These are phyloP conservation scores for Megacollybia marginata DNA, from an alignment of 768 basidiomycete genomes.

Conservation along the genomic window DNA sequence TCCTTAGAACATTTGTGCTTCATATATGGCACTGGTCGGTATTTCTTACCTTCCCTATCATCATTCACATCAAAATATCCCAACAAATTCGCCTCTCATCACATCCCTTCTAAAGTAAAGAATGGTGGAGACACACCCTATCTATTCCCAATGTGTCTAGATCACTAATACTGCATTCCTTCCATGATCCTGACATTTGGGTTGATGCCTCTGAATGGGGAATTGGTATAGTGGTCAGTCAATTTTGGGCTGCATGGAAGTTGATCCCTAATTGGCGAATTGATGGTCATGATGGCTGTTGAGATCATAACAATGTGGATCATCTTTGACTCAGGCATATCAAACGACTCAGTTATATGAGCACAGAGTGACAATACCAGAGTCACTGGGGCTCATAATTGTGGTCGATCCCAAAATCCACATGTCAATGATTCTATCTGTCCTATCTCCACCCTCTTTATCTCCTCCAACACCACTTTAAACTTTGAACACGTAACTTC, in stretches of 20 bases:
- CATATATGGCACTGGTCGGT: conserved; percentile 3
- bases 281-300: no score
- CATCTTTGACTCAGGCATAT: no score
- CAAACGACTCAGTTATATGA: no score
- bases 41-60: background rate
- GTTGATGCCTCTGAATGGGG: background rate
- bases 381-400: no score
- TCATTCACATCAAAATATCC: background rate
- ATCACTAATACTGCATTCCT: background rate
- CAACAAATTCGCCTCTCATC: conserved; percentile 2
- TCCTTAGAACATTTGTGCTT: conserved; percentile 2
- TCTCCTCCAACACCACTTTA: no score
- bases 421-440: no score
- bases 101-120: background rate
- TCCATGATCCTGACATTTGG: no score
- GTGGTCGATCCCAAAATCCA: no score
- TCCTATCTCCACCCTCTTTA: no score
- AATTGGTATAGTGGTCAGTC: background rate
- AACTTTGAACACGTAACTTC: no score
- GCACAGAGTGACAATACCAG: no score
- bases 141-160: background rate
- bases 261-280: background rate
- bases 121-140: background rate
- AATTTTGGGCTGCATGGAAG: background rate
- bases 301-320: no score